Evolutionary conservation across 352 stramenopile species (phyloP), one percentile per base, ranked within the genome.

Genomic region (Globisporangium cederbergense): DNA sequence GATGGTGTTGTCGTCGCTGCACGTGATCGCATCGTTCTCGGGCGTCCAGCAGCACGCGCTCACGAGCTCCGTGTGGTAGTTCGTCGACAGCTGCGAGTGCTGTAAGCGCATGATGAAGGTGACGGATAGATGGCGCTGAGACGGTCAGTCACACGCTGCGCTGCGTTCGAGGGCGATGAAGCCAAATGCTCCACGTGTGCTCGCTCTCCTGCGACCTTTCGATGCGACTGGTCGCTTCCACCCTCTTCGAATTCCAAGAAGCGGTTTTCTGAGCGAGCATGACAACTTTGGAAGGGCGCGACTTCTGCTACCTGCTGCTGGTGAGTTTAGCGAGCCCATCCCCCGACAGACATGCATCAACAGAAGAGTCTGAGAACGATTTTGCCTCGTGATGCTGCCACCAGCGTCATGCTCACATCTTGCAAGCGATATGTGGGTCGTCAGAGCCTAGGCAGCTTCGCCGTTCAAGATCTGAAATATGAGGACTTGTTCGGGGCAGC

Each of bases 11-110:
- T 95, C 86, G 49, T 95, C 86, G 53, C 85, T 93, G 68, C 86
- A 95, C 36, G 83, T 91, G 73, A 93, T 88, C n/a, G 83, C 80
- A 59, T 95, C 85, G 71, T 93, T 95, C 73, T 91, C 83, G n/a
- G 86, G 85, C 36, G 86, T 95, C 86, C 86, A 95, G 70, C 86
- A 95, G 60, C 82, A 91, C 47, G 86, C 78, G 40, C 85, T 91
- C 68, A 95, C 86, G 43, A 95, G 85, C 66, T 95, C 83, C 34
- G 72, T 75, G 78, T 95, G 86, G 63, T 91, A 78, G 65, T 88
- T 89, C 45, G 74, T 81, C 43, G 84, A 63, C 46, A 86, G 67
- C 68, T 95, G 86, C 22, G 81, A 79, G 72, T 91, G 77, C 68
- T 95, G 84, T 57, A 95, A 85, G 61, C 83, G 81, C 86, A 95